Conservation (phyloP, 192 early-diverging fungal genomes). For the Podila verticillata region DNA sequence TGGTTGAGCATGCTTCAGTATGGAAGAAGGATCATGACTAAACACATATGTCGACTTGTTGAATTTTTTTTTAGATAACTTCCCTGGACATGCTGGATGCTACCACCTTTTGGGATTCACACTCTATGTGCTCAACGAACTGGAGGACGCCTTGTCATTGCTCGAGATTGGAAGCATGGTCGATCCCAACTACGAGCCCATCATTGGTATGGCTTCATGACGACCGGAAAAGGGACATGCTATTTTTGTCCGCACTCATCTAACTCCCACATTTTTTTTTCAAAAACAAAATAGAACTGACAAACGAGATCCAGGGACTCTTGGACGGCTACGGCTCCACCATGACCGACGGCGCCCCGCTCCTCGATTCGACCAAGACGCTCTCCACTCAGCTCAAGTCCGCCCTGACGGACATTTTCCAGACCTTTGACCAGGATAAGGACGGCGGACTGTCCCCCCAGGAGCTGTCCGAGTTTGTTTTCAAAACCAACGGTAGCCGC, state of each 20-base stretch:
- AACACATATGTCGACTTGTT: neutral
- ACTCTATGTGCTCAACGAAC: slow-evolving; percentile 59
- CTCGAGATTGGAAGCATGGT: slow-evolving; percentile 62
- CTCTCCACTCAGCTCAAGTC: slow-evolving; percentile 47
- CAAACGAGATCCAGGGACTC: slow-evolving; percentile 58
- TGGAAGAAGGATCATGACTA: neutral
- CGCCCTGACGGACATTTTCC: slow-evolving; percentile 57
- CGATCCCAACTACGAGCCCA: slow-evolving; percentile 60
- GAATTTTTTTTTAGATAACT: slow-evolving; percentile 42
- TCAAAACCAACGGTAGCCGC: slow-evolving; percentile 60
- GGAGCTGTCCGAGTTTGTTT: slow-evolving; percentile 60
- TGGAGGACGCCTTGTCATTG: slow-evolving; percentile 60
- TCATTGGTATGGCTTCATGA: slow-evolving; percentile 49
- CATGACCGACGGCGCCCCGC: slow-evolving; percentile 45
- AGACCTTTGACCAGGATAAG: slow-evolving; percentile 57
- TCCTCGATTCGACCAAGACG: slow-evolving; percentile 44
- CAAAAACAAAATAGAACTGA: slow-evolving; percentile 42
- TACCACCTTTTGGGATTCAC: slow-evolving; percentile 65
- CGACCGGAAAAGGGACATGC: neutral
- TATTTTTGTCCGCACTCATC: neutral
- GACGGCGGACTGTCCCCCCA: slow-evolving; percentile 54
- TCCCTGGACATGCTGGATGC: slow-evolving; percentile 62
- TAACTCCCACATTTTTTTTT: neutral
- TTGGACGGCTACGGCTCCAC: slow-evolving; percentile 54
- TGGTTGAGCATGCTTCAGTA: neutral